Evolutionary conservation across 2,329 filamentous ascomycete genomes (phyloP).

Genomic region (Fusarium sp.): DNA sequence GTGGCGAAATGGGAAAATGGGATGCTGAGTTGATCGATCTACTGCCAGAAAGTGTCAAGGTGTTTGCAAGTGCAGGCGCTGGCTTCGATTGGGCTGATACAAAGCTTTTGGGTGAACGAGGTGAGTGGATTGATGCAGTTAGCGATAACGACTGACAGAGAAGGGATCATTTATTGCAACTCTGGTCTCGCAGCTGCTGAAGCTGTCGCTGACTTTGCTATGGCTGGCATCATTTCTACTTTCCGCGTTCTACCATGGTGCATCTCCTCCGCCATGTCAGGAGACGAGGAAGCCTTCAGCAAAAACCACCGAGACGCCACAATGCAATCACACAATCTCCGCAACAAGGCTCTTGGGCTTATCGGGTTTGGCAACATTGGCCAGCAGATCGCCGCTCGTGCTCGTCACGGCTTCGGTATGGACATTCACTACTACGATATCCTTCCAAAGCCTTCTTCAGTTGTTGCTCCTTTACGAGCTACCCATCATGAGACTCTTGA

Average conservation of each 20-base stretch:
- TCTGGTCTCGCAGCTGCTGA: conserved; percentile 76
- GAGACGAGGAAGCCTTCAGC: conserved; percentile 56
- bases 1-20: conserved; percentile 75
- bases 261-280: conserved; percentile 62
- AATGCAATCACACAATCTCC: conserved; percentile 70
- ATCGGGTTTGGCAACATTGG: conserved; percentile 77
- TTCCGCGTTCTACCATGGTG: conserved; percentile 77
- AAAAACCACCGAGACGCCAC: conserved; percentile 71
- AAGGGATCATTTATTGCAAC: conserved; percentile 78
- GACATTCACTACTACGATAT: conserved; percentile 72
- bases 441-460: conserved; percentile 55
- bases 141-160: neutral
- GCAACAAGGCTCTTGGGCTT: conserved; percentile 70
- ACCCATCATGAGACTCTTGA: conserved; percentile 63
- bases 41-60: conserved; percentile 65
- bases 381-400: conserved; percentile 67
- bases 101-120: conserved; percentile 68
- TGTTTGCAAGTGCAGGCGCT: conserved; percentile 73
- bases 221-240: conserved; percentile 74
- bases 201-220: conserved; percentile 76
- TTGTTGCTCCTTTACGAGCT: conserved; percentile 58
- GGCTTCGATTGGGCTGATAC: conserved; percentile 76
- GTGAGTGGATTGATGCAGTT: conserved; percentile 48
- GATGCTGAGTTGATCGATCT: conserved; percentile 67
- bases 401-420: conserved; percentile 71